phyloP scores from a whole-genome alignment of 2,329 filamentous ascomycete genomes.

The Cytospora schulzeri region DNA sequence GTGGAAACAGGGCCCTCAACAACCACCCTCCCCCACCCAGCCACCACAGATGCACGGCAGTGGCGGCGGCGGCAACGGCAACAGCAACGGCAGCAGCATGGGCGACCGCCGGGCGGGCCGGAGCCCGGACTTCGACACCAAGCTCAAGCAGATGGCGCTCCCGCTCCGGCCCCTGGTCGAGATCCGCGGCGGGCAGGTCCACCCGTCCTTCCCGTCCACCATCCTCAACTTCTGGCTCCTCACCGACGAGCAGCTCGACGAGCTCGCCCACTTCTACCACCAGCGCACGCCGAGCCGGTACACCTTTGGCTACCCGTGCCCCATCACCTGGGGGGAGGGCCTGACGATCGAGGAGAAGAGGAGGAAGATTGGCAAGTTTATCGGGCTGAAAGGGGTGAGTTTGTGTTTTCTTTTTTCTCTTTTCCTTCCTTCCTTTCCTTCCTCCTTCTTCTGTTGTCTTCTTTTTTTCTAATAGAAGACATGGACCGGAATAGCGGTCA shows the following conservation, averaged over 20 bases:
- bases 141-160: conserved; percentile 67
- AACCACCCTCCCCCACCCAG: conserved; percentile 25
- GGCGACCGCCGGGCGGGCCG: conserved; percentile 42
- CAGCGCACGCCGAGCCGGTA: conserved; percentile 62
- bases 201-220: conserved; percentile 65
- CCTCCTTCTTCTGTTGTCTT: neutral
- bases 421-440: neutral
- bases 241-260: conserved; percentile 70
- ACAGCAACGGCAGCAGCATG: conserved; percentile 40
- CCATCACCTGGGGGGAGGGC: conserved; percentile 62
- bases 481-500: neutral
- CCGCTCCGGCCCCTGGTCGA: conserved; percentile 68
- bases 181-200: conserved; percentile 61
- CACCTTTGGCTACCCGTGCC: conserved; percentile 65
- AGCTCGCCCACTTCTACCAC: conserved; percentile 72
- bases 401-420: no score
- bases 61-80: conserved; percentile 34
- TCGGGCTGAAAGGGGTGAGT: conserved; percentile 63
- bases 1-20: conserved; percentile 18
- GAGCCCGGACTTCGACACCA: conserved; percentile 58
- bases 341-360: conserved; percentile 67
- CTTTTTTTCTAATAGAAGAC: neutral
- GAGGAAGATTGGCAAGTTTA: conserved; percentile 72
- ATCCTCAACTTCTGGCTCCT: conserved; percentile 75
- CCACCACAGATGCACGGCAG: conserved; percentile 16